Evolutionary conservation across 1,284 basidiomycete species (phyloP).

Genomic region (Cryptococcus maquisensis): DNA sequence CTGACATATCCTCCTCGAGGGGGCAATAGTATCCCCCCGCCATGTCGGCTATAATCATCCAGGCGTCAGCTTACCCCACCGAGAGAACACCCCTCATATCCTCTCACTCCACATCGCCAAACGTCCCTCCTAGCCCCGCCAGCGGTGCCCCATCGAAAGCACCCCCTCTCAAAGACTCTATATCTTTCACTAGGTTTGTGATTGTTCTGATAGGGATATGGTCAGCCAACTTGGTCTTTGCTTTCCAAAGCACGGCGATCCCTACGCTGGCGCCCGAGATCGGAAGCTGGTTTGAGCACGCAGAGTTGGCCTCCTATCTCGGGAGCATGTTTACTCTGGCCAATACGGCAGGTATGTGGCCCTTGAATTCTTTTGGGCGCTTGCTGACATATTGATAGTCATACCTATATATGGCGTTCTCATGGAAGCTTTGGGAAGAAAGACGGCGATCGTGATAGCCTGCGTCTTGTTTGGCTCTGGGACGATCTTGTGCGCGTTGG

Average conservation of each 20-base stretch:
- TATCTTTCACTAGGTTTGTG: slow-evolving; percentile 25
- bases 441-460: slow-evolving; percentile 42
- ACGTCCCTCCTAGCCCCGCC: slow-evolving; percentile 1
- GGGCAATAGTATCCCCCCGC: neutral
- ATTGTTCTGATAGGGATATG: slow-evolving; percentile 26
- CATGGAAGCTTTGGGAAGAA: slow-evolving; percentile 44
- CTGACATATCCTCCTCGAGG: too few species aligned
- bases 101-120: neutral
- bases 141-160: neutral
- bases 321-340: slow-evolving; percentile 43
- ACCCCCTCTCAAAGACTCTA: slow-evolving; percentile 22
- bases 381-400: neutral
- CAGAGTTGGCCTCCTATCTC: slow-evolving; percentile 44
- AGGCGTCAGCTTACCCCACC: slow-evolving; percentile 5
- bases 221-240: slow-evolving; percentile 46
- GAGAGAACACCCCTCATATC: slow-evolving; percentile 1
- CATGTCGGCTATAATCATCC: slow-evolving; percentile 15
- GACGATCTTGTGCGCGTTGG: slow-evolving; percentile 37
- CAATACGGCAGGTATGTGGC: slow-evolving; percentile 36
- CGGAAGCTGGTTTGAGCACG: slow-evolving; percentile 37
- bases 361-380: neutral
- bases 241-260: slow-evolving; percentile 43
- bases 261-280: slow-evolving; percentile 43
- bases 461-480: slow-evolving; percentile 41
- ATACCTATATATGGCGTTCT: slow-evolving; percentile 49